A percentile compares a stretch with the other conserved stretches of the same genome.
Evolutionary conservation across 768 basidiomycete genomes (phyloP).

Genomic region (Xerocomellus amylosporus): DNA sequence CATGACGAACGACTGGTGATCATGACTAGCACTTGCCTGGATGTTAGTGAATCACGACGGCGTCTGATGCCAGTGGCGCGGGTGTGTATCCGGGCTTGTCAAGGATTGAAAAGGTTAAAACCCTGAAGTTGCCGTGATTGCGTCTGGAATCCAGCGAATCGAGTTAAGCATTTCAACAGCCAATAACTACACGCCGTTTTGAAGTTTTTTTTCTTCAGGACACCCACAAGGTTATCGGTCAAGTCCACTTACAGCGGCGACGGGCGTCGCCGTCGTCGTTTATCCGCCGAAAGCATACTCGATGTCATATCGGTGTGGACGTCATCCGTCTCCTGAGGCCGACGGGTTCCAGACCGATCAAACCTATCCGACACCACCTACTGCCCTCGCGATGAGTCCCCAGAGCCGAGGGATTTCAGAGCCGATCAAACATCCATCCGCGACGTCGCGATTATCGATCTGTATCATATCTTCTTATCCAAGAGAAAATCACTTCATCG

Average conservation of each 20-base stretch:
- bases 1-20: background rate
- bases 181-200: background rate
- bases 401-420: constrained; percentile 17
- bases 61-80: background rate
- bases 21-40: constrained; percentile 1
- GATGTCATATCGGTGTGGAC: background rate
- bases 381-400: constrained; percentile 7
- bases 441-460: constrained; percentile 19
- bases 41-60: background rate
- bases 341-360: constrained; percentile 4
- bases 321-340: background rate
- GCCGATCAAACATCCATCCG: constrained; percentile 7
- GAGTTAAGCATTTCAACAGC: background rate
- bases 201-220: background rate
- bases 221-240: background rate
- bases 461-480: constrained; percentile 10
- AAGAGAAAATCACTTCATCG: constrained; percentile 13
- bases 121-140: constrained; percentile 10
- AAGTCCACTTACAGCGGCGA: background rate
- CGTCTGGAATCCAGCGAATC: background rate
- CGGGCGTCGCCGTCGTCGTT: background rate
- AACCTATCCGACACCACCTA: background rate
- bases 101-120: constrained; percentile 23
- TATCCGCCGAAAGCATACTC: background rate
- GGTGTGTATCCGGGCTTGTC: background rate